A percentile compares a stretch with the other conserved stretches of the same genome.
Evolutionary conservation across 2,329 filamentous ascomycete genomes (phyloP).

Genomic region (Verticillium dahliae): DNA sequence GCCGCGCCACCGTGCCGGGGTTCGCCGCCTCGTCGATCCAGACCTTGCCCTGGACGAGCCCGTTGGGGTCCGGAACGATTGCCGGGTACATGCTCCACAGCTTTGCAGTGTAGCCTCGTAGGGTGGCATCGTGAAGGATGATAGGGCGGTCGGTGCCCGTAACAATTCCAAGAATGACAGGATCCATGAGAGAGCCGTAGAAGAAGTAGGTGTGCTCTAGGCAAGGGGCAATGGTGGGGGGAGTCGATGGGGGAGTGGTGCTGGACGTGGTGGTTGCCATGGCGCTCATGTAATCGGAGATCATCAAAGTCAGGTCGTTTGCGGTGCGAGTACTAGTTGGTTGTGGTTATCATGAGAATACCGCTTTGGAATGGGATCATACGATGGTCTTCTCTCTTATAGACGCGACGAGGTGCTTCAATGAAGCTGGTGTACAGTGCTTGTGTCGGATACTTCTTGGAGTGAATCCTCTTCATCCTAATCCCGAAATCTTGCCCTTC

Average conservation of each 20-base stretch:
- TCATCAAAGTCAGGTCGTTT: too few species aligned
- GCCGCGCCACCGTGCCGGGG: background rate
- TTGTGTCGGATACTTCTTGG: too few species aligned
- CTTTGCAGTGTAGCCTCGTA: background rate
- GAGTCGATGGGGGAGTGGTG: background rate
- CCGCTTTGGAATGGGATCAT: too few species aligned
- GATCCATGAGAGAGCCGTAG: background rate
- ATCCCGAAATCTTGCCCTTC: too few species aligned
- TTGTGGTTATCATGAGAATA: too few species aligned
- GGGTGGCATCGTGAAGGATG: background rate
- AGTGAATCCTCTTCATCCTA: too few species aligned
- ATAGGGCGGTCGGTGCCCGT: background rate
- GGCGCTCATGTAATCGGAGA: too few species aligned
- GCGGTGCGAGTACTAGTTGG: too few species aligned
- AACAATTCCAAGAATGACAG: background rate
- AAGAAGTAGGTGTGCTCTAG: background rate
- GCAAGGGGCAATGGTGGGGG: background rate
- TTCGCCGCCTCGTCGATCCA: background rate
- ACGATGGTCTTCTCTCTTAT: too few species aligned
- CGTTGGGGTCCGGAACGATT: background rate
- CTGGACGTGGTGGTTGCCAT: too few species aligned
- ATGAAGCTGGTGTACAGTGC: too few species aligned
- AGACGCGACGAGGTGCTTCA: too few species aligned
- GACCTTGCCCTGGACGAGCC: background rate
- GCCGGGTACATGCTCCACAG: background rate